These are phyloP conservation scores for Nitzschia sp. DNA, from an alignment of 108 stramenopile species.

Conservation along the genomic window DNA sequence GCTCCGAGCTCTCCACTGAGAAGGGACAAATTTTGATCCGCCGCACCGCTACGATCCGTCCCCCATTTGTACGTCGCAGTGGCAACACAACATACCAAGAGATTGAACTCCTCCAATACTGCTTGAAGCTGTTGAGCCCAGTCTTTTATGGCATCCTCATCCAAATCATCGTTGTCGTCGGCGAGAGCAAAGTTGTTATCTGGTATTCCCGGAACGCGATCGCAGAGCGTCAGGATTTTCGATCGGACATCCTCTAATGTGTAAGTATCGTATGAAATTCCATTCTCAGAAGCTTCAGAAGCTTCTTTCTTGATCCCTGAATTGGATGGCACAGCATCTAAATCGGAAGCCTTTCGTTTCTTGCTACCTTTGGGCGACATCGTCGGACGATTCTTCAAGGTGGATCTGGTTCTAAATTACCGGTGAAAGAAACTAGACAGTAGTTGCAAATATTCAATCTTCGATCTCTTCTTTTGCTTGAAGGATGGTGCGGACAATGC, in stretches of 20 bases:
- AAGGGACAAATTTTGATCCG: conserved; percentile 71
- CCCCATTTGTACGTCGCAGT: conserved; percentile 83
- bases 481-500: too few relatives aligned
- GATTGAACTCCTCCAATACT: conserved; percentile 68
- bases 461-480: too few relatives aligned
- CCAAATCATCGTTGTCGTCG: conserved; percentile 12
- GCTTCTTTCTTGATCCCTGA: background rate
- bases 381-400: too few relatives aligned
- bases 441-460: too few relatives aligned
- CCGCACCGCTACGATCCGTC: conserved; percentile 79
- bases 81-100: conserved; percentile 62
- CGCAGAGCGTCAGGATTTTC: conserved; percentile 35
- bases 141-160: conserved; percentile 34
- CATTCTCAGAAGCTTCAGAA: background rate
- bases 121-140: conserved; percentile 69
- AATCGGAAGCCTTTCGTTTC: conserved; percentile 19
- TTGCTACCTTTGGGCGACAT: conserved; percentile 1
- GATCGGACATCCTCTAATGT: conserved; percentile 45
- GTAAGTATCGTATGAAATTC: conserved; percentile 17
- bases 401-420: too few relatives aligned
- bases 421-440: too few relatives aligned
- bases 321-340: background rate
- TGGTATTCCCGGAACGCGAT: conserved; percentile 44
- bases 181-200: conserved; percentile 30
- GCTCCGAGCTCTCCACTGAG: conserved; percentile 61